Base-by-base conservation (phyloP, 768 basidiomycete genomes). In the Trametes gibbosa region DNA sequence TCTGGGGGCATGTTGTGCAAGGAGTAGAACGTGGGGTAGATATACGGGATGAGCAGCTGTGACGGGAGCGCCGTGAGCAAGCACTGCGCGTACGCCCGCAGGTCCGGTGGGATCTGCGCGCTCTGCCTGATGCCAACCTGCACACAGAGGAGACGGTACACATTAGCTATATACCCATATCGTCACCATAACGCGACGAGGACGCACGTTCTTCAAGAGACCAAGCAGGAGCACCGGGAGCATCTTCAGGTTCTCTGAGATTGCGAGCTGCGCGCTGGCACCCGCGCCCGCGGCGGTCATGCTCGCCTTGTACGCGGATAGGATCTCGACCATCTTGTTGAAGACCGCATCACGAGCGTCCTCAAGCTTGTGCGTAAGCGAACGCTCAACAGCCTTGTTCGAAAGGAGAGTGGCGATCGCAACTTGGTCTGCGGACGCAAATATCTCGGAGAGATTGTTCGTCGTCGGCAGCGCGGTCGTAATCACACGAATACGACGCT, bases 1-100 rank as follows among this genome's bases (percentile, higher is more conserved):
- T 97, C 93, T 21, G 89, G 85, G 13, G 89, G 83, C 97, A 99
- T 99, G 70, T 88, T 95, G 76, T 98, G 96, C 60, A 99, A 76
- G 4, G 94, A 90, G 75, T 96, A 98, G 81, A 99, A 97, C 16
- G 83, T 83, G 3, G 97, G 95, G 74, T 98, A 92, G 65, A 98
- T 83, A 73, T 97, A 98, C 0, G 97, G 94, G 56, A 98, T 80
- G 49, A 99, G 83, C 9, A 88, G 74, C 77, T 99, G 92, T 2
- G 93, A 88, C 0, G 97, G 97, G 50, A 98, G 72, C 8, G 95
- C 91, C 0, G 92, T 92, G 65, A 98, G 79, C 35, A 99, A 76
- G 6, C 89, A 89, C 74, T 98, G 95, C 1, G 97, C 92, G 69
- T 98, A 98, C 10, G 95, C 90, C 64, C 97, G 81, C 50, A 99